Evolutionary conservation across 2,329 filamentous ascomycete species (phyloP), one percentile per base, ranked within the genome.

Genomic region (Amauroascus verrucosus): DNA sequence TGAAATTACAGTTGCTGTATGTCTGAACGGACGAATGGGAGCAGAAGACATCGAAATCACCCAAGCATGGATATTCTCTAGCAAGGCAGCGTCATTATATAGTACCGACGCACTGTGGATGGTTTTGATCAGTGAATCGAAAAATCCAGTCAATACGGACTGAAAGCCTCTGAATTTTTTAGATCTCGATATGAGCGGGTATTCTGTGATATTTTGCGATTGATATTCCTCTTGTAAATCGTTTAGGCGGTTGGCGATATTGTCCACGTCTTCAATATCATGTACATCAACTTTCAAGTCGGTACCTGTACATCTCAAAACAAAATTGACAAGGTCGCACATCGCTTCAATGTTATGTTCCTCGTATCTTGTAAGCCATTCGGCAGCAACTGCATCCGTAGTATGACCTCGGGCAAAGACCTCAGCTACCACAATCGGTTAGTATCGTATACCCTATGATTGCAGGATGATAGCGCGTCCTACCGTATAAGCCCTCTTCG

Each of bases 1-100:
- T 1, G 87, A 84, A 22, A 91, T 84, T 0, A 93, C 84, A 1
- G 91, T 95, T 0, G 90, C 86, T 0, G 93, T 98, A 69, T 98
- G 93, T 59, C 93, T 81, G 70, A 98, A 96, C 1, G 93, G 89
- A 53, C 93, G 83, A 57, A 91, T 83, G 3, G 82, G 79, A 0
- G 89, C 90, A 3, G 88, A 93, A 2, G 91, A 93, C 85, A 98
- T 88, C 55, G 87, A 86, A 37, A 84, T 84, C 56, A 96, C 77
- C 93, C 93, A 98, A 54, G 87, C 78, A 61, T 89, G 83, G 46
- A 97, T 79, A 64, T 95, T 95, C 66, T 96, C 89, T 63, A 95
- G 82, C 48, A 98, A 75, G 28, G 84, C 79, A 33, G 73, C 70
- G 57, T 94, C 85, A 43, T 79, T 82, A 71, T 95, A 95, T 48